These are phyloP conservation scores for Trichoderma erinaceum DNA, from an alignment of 495 filamentous ascomycete species.

Conservation along the genomic window DNA sequence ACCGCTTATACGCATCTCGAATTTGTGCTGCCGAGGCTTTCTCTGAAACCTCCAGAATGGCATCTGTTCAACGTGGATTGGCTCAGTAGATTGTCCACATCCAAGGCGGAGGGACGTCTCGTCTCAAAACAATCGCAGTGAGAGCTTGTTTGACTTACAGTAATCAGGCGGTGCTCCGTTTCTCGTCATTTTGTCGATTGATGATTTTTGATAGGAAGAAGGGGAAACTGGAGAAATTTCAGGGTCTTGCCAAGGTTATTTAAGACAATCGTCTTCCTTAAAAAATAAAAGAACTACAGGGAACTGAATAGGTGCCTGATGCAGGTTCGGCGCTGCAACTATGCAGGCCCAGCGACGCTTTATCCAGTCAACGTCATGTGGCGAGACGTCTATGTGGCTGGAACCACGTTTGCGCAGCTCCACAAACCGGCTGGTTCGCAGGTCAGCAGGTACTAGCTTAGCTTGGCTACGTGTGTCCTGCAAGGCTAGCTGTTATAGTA, in stretches of 20 bases:
- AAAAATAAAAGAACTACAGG: neutral
- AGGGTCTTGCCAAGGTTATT: neutral
- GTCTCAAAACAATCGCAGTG: constrained; percentile 8
- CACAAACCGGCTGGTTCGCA: neutral
- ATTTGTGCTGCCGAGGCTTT: constrained; percentile 77
- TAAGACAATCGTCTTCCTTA: neutral
- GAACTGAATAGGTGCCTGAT: constrained; percentile 2
- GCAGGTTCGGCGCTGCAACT: neutral
- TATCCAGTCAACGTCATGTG: constrained; percentile 13
- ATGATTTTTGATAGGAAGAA: neutral
- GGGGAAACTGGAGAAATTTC: neutral
- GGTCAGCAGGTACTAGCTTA: neutral
- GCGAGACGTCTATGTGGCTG: constrained; percentile 8
- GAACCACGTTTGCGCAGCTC: constrained; percentile 4
- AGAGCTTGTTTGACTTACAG: constrained; percentile 34
- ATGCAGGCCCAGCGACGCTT: neutral
- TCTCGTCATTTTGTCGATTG: constrained; percentile 31
- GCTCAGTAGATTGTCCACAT: too few relatives aligned
- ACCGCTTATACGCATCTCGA: constrained; percentile 93
- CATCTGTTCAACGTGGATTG: constrained; percentile 34
- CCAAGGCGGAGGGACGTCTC: constrained; percentile 17
- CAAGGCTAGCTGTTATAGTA: neutral
- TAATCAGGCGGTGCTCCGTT: constrained; percentile 41
- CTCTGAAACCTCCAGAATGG: constrained; percentile 64
- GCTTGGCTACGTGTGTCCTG: neutral